Evolutionary conservation across 106 monocot genomes (phyloP), one percentile per base, ranked within the genome.

Genomic region (Phalaenopsis equestris): DNA sequence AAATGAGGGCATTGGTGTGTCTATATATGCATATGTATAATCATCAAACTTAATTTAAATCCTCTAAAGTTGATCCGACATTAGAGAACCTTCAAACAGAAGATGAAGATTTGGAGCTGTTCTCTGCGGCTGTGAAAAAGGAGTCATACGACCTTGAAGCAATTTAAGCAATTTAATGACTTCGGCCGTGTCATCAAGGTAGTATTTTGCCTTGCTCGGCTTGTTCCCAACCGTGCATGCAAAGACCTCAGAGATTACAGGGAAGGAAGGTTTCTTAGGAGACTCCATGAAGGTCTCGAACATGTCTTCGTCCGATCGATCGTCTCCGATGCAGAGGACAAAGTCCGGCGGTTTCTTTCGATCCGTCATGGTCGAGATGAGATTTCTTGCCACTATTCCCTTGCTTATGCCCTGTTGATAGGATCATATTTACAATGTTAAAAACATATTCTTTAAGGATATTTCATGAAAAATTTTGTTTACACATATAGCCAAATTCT

Each of bases 301-400:
- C 95, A 95, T 95, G 81, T 92, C 95, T 61, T 95, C 95, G 38
- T 95, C 95, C 0, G 95, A 95, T 0, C 95, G 87, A 73, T 95
- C 95, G 41, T 95, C 95, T 0, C 95, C 95, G 6, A 95, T 83
- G 84, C 95, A 95, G 56, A 95, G 55, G 10, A 95, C 79, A 61
- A 95, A 95, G 65, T 95, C 90, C 0, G 87, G 88, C 0, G 86
- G 42, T 41, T 86, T 90, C 30, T 87, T 84, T 52, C 58, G 77
- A 12, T 10, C 82, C 36, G 42, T n/a, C 92, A 95, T 87, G 75
- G 84, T 80, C 5, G 87, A 78, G 16, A 90, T 80, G 75, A 90
- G 78, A 56, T 72, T 85, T 72, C 83, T 83, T 24, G 85, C 90
- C 2, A 81, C 90, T 37, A 81, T 57, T 3, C 90, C 90, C 79